These are phyloP conservation scores for Ulota crispa DNA, from an alignment of 225 moss, liverwort and hornwort species.

Conservation along the genomic window DNA sequence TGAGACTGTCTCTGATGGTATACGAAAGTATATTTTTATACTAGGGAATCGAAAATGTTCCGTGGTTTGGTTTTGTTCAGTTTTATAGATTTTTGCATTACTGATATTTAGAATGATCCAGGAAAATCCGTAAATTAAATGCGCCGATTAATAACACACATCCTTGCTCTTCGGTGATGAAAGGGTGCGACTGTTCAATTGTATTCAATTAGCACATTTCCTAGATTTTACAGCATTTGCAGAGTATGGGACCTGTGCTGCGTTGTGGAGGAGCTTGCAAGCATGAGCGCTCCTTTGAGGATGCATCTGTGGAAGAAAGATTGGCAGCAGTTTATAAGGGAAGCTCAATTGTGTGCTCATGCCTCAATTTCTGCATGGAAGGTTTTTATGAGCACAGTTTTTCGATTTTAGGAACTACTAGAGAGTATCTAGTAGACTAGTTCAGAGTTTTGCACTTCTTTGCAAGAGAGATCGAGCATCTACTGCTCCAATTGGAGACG, in stretches of 20 bases:
- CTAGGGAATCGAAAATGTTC: not conserved
- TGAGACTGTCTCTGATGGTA: not conserved
- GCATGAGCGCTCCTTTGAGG: not conserved
- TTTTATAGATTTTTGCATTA: not conserved
- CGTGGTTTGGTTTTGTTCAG: not conserved
- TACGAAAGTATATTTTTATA: not conserved
- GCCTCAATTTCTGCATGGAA: not conserved
- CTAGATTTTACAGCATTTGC: not conserved
- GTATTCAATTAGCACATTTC: not conserved
- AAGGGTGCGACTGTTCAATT: conserved; percentile 35
- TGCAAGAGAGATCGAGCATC: not conserved
- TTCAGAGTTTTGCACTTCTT: conserved; percentile 6
- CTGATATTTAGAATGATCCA: not conserved
- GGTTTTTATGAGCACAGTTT: not conserved
- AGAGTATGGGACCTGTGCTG: conserved; percentile 19
- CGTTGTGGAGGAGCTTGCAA: conserved; percentile 9
- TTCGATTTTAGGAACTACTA: not conserved
- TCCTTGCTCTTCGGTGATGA: not conserved
- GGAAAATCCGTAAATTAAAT: not conserved
- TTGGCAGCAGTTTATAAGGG: conserved; percentile 3
- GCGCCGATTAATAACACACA: too few relatives aligned
- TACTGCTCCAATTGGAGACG: not conserved
- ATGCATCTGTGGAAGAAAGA: not conserved
- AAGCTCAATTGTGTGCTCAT: not conserved
- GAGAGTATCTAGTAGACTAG: not conserved